These are phyloP conservation scores for Madurella mycetomatis DNA, from an alignment of 2,329 filamentous ascomycete species.

Conservation along the genomic window DNA sequence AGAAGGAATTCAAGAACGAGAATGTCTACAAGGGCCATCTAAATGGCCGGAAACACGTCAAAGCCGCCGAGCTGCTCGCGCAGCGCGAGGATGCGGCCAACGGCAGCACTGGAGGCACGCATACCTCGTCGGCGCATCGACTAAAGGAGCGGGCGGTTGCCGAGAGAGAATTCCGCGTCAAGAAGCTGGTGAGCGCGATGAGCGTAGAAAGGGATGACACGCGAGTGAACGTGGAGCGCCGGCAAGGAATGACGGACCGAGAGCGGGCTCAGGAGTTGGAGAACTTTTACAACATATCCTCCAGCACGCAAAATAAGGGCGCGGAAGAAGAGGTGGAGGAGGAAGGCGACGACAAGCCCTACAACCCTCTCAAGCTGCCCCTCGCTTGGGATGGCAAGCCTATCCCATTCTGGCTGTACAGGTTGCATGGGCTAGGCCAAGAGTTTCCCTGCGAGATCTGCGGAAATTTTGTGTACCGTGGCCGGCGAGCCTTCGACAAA, in stretches of 20 bases:
- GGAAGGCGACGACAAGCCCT: constrained; percentile 81
- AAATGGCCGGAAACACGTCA: constrained; percentile 86
- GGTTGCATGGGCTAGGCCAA: constrained; percentile 88
- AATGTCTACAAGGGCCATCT: constrained; percentile 91
- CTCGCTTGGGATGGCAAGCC: constrained; percentile 98
- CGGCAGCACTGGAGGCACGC: constrained; percentile 24
- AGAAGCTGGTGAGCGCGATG: constrained; percentile 75
- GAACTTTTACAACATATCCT: constrained; percentile 63
- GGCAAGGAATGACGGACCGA: constrained; percentile 94
- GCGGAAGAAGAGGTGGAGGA: constrained; percentile 66
- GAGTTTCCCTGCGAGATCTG: constrained; percentile 96
- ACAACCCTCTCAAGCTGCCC: constrained; percentile 94
- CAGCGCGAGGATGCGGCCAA: constrained; percentile 34
- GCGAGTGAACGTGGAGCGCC: constrained; percentile 89
- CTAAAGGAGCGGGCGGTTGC: constrained; percentile 88
- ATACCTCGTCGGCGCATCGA: constrained; percentile 42
- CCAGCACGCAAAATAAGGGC: constrained; percentile 41
- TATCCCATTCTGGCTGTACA: constrained; percentile 98
- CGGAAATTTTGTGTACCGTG: constrained; percentile 99
- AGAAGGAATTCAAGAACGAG: constrained; percentile 92
- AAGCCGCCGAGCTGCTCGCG: constrained; percentile 66
- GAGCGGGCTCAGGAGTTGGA: constrained; percentile 93
- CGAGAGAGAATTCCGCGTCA: constrained; percentile 79
- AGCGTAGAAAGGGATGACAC: constrained; percentile 85
- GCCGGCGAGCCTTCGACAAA: constrained; percentile 91